A percentile compares a stretch with the other conserved stretches of the same genome.
phyloP scores from a whole-genome alignment of 129 eudicot genomes.

The Pittosporum tobira region DNA sequence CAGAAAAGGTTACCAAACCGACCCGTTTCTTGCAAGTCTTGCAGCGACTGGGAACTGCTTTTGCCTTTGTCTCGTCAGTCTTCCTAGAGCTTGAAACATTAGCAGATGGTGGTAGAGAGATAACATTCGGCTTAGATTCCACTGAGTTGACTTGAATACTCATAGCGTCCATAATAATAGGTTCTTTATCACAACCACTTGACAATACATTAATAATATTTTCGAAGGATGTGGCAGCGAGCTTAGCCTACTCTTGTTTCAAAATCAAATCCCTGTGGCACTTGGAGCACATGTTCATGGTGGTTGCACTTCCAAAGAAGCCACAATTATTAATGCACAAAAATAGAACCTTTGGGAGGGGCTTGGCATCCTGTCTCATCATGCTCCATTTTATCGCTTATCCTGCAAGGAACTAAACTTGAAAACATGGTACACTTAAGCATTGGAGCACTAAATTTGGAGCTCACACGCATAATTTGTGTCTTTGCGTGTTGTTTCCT shows the following conservation, averaged over 20 bases:
- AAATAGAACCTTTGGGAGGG: slow-evolving; percentile 52
- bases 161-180: background rate
- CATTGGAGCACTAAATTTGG: no score
- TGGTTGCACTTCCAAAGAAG: slow-evolving; percentile 62
- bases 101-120: background rate
- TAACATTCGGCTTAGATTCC: background rate
- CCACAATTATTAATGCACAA: slow-evolving; percentile 65
- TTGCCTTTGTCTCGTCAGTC: background rate
- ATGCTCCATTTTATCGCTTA: slow-evolving; percentile 14
- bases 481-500: no score
- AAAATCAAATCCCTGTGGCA: slow-evolving; percentile 63
- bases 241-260: slow-evolving; percentile 65
- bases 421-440: background rate
- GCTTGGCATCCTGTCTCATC: slow-evolving; percentile 55
- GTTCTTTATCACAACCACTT: background rate
- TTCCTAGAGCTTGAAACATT: background rate
- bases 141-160: background rate
- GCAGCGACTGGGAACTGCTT: slow-evolving; percentile 5
- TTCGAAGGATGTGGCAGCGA: slow-evolving; percentile 57
- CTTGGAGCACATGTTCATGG: slow-evolving; percentile 83
- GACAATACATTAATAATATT: slow-evolving; percentile 41
- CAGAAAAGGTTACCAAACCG: slow-evolving; percentile 10
- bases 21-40: slow-evolving; percentile 11
- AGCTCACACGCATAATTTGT: no score
- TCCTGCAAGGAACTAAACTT: slow-evolving; percentile 8